Conservation (phyloP, 768 basidiomycete species). For the Mycena indigotica region DNA sequence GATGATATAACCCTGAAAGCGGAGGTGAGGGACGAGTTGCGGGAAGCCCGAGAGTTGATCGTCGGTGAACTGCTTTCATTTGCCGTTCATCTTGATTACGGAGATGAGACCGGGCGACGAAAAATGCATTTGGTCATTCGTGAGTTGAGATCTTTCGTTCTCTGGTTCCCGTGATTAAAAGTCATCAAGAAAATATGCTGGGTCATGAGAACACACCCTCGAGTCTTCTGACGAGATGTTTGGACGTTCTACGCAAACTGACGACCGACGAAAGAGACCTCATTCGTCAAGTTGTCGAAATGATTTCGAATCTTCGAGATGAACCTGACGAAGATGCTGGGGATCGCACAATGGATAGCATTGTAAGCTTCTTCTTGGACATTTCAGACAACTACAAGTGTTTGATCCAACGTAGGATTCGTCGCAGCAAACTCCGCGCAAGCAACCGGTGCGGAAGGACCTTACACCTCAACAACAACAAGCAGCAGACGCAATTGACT, state of each 20-base stretch:
- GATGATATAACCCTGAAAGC: slow-evolving; percentile 29
- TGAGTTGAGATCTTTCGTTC: slow-evolving; percentile 41
- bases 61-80: slow-evolving; percentile 82
- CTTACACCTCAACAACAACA: slow-evolving; percentile 62
- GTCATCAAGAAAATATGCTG: slow-evolving; percentile 73
- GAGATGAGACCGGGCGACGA: slow-evolving; percentile 87
- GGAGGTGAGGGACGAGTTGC: slow-evolving; percentile 42
- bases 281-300: not conserved
- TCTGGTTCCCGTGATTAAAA: slow-evolving; percentile 3
- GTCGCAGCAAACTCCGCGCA: slow-evolving; percentile 13
- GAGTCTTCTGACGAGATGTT: slow-evolving; percentile 65
- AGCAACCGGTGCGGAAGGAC: slow-evolving; percentile 34
- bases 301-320: slow-evolving; percentile 60
- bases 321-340: slow-evolving; percentile 43
- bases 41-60: slow-evolving; percentile 64
- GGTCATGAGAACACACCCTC: slow-evolving; percentile 70
- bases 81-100: slow-evolving; percentile 82
- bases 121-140: slow-evolving; percentile 87
- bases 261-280: slow-evolving; percentile 43
- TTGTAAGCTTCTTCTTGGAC: too few relatives aligned
- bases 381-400: too few relatives aligned
- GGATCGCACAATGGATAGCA: slow-evolving; percentile 22
- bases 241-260: slow-evolving; percentile 80
- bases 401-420: slow-evolving; percentile 16
- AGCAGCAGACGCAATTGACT: slow-evolving; percentile 63